These are phyloP conservation scores for Fomitopsis pinicola DNA, from an alignment of 1,284 basidiomycete genomes.

Conservation along the genomic window DNA sequence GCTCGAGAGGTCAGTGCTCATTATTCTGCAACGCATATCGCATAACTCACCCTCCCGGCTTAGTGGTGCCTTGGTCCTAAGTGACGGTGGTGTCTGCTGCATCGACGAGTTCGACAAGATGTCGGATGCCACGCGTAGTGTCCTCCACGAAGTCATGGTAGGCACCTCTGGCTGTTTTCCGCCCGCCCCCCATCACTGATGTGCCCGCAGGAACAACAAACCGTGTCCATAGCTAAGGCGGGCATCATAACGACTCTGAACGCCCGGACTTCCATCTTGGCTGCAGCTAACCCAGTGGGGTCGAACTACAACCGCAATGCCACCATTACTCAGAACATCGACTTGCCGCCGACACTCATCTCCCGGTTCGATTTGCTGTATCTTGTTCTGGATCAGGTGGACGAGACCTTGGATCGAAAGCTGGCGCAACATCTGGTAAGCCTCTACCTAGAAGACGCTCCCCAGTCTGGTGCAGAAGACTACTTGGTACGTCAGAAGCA, in stretches of 20 bases:
- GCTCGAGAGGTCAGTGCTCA: conserved; percentile 71
- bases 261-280: conserved; percentile 94
- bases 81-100: conserved; percentile 97
- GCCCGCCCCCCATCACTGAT: not conserved
- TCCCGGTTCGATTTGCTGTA: conserved; percentile 98
- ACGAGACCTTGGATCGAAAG: conserved; percentile 85
- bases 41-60: conserved; percentile 1
- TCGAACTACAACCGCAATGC: conserved; percentile 91
- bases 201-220: conserved; percentile 89
- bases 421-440: conserved; percentile 93
- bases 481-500: conserved; percentile 57
- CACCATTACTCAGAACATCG: conserved; percentile 85
- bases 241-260: conserved; percentile 99
- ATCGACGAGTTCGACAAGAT: conserved; percentile 99
- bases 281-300: conserved; percentile 95
- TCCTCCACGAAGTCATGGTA: conserved; percentile 99
- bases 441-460: conserved; percentile 90
- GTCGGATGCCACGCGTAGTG: conserved; percentile 94
- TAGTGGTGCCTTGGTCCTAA: conserved; percentile 93
- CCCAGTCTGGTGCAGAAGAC: conserved; percentile 63
- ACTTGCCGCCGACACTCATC: conserved; percentile 95
- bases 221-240: conserved; percentile 98
- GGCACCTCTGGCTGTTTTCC: not conserved
- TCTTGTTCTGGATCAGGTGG: conserved; percentile 92
- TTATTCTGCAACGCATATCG: not conserved